Evolutionary conservation across 208 protist genomes (phyloP).

Genomic region (Leishmania turanica): DNA sequence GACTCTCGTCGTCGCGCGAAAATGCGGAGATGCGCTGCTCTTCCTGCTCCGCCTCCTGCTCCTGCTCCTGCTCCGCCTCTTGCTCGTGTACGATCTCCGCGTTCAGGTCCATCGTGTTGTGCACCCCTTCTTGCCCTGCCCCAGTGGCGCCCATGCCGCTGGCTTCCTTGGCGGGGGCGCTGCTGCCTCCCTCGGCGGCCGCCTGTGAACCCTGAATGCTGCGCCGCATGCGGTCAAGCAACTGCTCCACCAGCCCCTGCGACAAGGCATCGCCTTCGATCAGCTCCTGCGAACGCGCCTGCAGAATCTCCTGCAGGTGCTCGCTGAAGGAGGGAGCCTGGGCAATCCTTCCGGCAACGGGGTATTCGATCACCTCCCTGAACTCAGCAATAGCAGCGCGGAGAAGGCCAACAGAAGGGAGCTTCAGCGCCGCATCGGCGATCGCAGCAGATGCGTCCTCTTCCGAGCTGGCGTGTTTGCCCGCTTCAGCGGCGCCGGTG

Average conservation of each 20-base stretch:
- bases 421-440: constrained; percentile 10
- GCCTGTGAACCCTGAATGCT: constrained; percentile 26
- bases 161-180: neutral
- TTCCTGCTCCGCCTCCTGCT: constrained; percentile 86
- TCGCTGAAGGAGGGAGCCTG: constrained; percentile 47
- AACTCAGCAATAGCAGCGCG: constrained; percentile 71
- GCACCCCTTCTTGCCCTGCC: constrained; percentile 26
- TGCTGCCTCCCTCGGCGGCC: constrained; percentile 3
- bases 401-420: constrained; percentile 39
- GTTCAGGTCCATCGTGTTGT: constrained; percentile 69
- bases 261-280: constrained; percentile 39
- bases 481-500: neutral
- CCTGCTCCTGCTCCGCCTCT: constrained; percentile 86
- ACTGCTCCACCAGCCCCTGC: constrained; percentile 34
- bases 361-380: constrained; percentile 72
- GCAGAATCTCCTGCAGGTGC: constrained; percentile 57
- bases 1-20: constrained; percentile 86
- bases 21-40: constrained; percentile 74
- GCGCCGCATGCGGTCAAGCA: constrained; percentile 47
- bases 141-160: neutral
- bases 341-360: constrained; percentile 41
- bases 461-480: neutral
- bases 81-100: constrained; percentile 88
- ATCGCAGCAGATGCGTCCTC: constrained; percentile 7
- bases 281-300: constrained; percentile 39